Evolutionary conservation across 805 yeast species (phyloP).

Genomic region (Kazachstania taianensis): DNA sequence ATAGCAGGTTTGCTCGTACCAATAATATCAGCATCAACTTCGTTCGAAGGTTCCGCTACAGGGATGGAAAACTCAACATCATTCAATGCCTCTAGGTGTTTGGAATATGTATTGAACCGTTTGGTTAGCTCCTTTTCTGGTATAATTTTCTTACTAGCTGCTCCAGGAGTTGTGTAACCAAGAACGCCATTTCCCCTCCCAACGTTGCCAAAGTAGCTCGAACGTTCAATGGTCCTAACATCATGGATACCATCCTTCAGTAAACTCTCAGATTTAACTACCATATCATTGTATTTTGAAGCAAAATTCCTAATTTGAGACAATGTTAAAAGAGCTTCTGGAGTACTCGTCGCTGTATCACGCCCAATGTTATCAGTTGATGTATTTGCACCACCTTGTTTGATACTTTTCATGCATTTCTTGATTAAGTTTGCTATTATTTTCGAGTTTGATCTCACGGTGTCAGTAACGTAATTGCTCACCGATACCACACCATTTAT

Average conservation of each 20-base stretch:
- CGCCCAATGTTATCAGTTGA: not conserved
- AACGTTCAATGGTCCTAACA: not conserved
- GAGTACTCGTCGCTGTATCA: not conserved
- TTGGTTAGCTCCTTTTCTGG: constrained; percentile 8
- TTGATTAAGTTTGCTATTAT: constrained; percentile 50
- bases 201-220: constrained; percentile 10
- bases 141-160: constrained; percentile 5
- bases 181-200: constrained; percentile 4
- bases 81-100: constrained; percentile 14
- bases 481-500: constrained; percentile 43
- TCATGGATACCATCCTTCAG: not conserved
- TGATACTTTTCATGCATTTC: constrained; percentile 25
- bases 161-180: constrained; percentile 5
- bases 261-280: not conserved
- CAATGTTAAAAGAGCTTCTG: not conserved
- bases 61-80: constrained; percentile 9
- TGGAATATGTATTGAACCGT: constrained; percentile 10
- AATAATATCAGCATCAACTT: constrained; percentile 4
- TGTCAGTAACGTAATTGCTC: constrained; percentile 39
- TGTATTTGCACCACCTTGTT: constrained; percentile 5
- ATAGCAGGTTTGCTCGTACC: constrained; percentile 2
- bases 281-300: not conserved
- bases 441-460: constrained; percentile 47
- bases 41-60: constrained; percentile 3
- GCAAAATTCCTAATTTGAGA: constrained; percentile 4